Evolutionary conservation across 176 grass and related monocot genomes (phyloP), one percentile per base, ranked within the genome.

Genomic region (Saccharum officinarum): DNA sequence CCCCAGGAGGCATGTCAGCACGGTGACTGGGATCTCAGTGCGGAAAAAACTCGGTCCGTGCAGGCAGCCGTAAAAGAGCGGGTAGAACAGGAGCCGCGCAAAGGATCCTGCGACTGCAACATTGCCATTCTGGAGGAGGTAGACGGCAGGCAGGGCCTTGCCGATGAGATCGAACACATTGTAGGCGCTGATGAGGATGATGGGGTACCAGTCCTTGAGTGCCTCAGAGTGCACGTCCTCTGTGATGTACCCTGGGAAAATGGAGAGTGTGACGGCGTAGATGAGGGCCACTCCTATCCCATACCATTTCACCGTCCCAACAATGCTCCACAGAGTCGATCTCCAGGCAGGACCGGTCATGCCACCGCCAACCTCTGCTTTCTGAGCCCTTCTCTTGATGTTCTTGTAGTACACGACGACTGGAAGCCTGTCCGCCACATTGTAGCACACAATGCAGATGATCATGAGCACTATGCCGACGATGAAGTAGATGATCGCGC

Each of bases 161-260:
- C 97, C 97, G 3, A 95, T 42, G 7, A 98, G 87, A 86, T 98
- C 97, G 5, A 95, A 98, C 73, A 96, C 84, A 38, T 98, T 98
- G 86, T 92, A 98, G 52, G 93, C 93, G 10, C 70, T 78, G 16
- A 98, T 95, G 64, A 98, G 93, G 36, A 98, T 78, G 40, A 98
- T 94, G 1, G 97, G 92, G 54, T 98, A 98, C 97, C 97, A 98
- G 54, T 98, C 97, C 50, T 86, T 86, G 26, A 98, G 91, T 10
- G 75, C 31, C 65, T 94, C 93, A 2, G 97, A 98, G 79, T 95
- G 97, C 62, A 95, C 97, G 14, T 98, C 97, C 87, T 98, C 97
- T 14, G 97, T 98, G 75, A 98, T 89, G 87, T 82, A 98, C 28
- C 97, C 97, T 4, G 97, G 97, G 36, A 98, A 98, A 77, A 98